Conservation (phyloP, 2,329 filamentous ascomycete genomes). For the Apiospora koreana region DNA sequence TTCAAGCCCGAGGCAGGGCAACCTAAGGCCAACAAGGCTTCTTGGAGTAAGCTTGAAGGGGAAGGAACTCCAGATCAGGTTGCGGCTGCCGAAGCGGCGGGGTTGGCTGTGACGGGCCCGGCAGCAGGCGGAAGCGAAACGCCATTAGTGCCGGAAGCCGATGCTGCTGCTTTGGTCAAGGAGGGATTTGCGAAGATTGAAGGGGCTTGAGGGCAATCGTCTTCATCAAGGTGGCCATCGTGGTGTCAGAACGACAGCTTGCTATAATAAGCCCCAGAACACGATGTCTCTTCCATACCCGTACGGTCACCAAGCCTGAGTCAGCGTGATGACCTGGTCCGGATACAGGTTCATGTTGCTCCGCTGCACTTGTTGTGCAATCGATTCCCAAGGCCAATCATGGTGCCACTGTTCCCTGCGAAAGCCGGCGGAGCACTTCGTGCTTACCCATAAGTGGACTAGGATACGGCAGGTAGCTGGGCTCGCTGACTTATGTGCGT, state of each 20-base stretch:
- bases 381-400: not conserved
- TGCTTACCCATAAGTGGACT: not conserved
- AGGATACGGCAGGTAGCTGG: not conserved
- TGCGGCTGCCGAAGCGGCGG: slow-evolving; percentile 48
- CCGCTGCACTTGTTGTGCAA: not conserved
- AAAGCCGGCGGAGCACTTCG: not conserved
- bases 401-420: not conserved
- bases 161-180: slow-evolving; percentile 52
- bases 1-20: slow-evolving; percentile 69
- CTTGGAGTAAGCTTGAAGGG: slow-evolving; percentile 60
- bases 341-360: not conserved
- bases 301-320: not conserved
- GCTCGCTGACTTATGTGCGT: not conserved
- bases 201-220: slow-evolving; percentile 4
- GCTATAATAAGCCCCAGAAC: not conserved
- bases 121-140: slow-evolving; percentile 47
- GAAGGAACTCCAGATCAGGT: slow-evolving; percentile 28
- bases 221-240: not conserved
- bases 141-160: slow-evolving; percentile 47
- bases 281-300: not conserved
- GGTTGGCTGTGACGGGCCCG: slow-evolving; percentile 30
- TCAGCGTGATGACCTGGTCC: not conserved
- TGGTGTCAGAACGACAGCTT: not conserved
- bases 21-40: slow-evolving; percentile 66
- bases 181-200: slow-evolving; percentile 56